Percentiles rank a stretch among this genome's conserved stretches.
phyloP scores from a whole-genome alignment of 164 flowering plant genomes.

The Stephania japonica region DNA sequence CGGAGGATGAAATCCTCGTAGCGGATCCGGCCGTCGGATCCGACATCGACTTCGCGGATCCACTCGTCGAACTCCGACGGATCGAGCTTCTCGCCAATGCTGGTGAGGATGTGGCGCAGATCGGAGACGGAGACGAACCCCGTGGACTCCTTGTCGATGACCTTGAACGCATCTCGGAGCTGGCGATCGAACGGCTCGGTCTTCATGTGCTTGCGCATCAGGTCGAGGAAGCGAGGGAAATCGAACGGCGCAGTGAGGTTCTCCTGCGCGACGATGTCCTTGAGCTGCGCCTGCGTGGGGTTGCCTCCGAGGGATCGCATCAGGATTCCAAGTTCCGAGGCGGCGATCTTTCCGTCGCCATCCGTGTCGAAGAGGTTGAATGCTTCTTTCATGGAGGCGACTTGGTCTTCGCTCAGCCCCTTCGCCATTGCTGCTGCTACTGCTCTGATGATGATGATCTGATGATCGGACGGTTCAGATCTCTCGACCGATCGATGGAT shows the following conservation, averaged over 20 bases:
- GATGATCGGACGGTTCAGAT: background rate
- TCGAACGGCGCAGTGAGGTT: slow-evolving; percentile 79
- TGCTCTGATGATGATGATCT: slow-evolving; percentile 6
- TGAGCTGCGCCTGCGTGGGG: slow-evolving; percentile 90
- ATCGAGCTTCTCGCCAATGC: slow-evolving; percentile 92
- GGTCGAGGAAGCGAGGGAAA: slow-evolving; percentile 67
- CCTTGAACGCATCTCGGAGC: slow-evolving; percentile 89
- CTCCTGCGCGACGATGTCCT: slow-evolving; percentile 62
- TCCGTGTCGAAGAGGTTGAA: slow-evolving; percentile 93
- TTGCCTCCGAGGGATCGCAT: slow-evolving; percentile 96
- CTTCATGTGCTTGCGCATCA: slow-evolving; percentile 76
- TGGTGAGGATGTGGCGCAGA: slow-evolving; percentile 84
- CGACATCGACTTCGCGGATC: slow-evolving; percentile 94
- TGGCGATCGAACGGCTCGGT: slow-evolving; percentile 90
- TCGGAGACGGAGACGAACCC: slow-evolving; percentile 77
- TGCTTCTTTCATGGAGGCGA: slow-evolving; percentile 82
- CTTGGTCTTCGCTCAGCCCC: slow-evolving; percentile 78
- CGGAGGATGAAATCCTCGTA: slow-evolving; percentile 83
- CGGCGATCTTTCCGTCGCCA: slow-evolving; percentile 78
- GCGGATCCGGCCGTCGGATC: slow-evolving; percentile 79
- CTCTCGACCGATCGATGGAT: background rate
- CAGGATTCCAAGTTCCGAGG: slow-evolving; percentile 85
- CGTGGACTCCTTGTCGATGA: slow-evolving; percentile 80
- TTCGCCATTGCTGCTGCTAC: slow-evolving; percentile 48
- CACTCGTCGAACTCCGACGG: slow-evolving; percentile 95